phyloP scores from a whole-genome alignment of 257 asterid genomes.

The Gynochthodes officinalis region DNA sequence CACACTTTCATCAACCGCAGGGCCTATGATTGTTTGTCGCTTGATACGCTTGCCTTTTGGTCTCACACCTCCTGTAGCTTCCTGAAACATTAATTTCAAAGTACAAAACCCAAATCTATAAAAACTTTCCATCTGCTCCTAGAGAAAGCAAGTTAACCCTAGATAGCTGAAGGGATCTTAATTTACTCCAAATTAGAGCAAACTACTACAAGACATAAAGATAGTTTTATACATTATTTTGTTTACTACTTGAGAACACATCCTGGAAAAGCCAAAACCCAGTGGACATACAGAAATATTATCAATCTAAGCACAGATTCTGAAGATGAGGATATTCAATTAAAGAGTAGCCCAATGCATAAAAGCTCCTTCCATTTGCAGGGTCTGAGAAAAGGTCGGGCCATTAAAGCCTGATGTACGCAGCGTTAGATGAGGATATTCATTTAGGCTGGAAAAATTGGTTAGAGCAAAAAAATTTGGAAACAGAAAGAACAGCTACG shows the following conservation, averaged over 20 bases:
- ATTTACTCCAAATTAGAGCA: background rate
- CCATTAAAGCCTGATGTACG: no score
- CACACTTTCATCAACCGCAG: constrained; percentile 78
- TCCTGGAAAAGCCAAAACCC: background rate
- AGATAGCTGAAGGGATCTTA: background rate
- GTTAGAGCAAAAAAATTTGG: no score
- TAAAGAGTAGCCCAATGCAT: no score
- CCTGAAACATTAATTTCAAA: constrained; percentile 44
- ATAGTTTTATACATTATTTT: no score
- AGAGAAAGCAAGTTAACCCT: background rate
- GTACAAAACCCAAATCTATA: background rate
- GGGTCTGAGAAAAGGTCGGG: no score
- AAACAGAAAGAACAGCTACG: no score
- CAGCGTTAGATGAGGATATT: no score
- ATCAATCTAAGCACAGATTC: background rate
- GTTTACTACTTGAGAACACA: background rate
- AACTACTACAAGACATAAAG: no score
- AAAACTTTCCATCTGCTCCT: background rate
- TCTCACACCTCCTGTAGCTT: constrained; percentile 35
- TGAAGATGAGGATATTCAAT: background rate
- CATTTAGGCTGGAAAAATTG: no score
- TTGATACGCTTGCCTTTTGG: constrained; percentile 62
- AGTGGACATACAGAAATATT: background rate
- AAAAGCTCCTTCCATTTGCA: no score
- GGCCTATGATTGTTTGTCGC: constrained; percentile 73